Percentiles rank a stretch among this genome's conserved stretches.
Conservation (phyloP, 129 eudicot species). For the Pseudognaphalium luteoalbum region DNA sequence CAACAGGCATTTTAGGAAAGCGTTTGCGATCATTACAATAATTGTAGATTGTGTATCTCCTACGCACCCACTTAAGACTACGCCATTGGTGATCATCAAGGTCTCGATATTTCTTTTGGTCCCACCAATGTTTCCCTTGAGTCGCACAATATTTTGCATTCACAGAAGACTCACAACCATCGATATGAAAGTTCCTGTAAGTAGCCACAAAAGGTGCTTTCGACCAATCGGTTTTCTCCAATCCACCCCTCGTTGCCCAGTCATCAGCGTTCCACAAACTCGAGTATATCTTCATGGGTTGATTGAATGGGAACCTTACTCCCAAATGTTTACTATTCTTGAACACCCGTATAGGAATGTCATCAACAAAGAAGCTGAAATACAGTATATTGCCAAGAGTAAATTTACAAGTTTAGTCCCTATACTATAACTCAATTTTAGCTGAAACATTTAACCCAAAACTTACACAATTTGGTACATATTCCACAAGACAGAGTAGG, state of each 20-base stretch:
- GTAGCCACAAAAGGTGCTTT: conserved; percentile 51
- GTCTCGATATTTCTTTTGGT: conserved; percentile 43
- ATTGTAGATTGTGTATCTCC: conserved; percentile 48
- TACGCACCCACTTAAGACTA: conserved; percentile 50
- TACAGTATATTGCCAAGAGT: neutral
- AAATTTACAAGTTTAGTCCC: neutral
- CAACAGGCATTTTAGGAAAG: conserved; percentile 43
- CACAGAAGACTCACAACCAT: conserved; percentile 47
- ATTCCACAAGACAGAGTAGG: conserved; percentile 78
- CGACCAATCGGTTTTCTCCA: conserved; percentile 66
- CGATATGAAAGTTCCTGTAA: conserved; percentile 50
- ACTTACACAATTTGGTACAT: conserved; percentile 70
- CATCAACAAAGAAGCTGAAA: conserved; percentile 59
- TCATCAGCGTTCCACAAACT: conserved; percentile 67
- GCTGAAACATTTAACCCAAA: neutral
- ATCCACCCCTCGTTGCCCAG: conserved; percentile 68
- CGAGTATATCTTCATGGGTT: conserved; percentile 62
- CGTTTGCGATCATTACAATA: conserved; percentile 48
- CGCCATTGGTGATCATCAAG: conserved; percentile 50
- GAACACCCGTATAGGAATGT: conserved; percentile 62
- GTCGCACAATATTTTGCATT: conserved; percentile 46
- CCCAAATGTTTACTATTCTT: conserved; percentile 61
- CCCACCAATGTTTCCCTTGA: conserved; percentile 54
- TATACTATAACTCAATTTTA: neutral
- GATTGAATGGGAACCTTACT: conserved; percentile 50